Conservation (phyloP, 495 filamentous ascomycete genomes). For the Filosporella fistucella region DNA sequence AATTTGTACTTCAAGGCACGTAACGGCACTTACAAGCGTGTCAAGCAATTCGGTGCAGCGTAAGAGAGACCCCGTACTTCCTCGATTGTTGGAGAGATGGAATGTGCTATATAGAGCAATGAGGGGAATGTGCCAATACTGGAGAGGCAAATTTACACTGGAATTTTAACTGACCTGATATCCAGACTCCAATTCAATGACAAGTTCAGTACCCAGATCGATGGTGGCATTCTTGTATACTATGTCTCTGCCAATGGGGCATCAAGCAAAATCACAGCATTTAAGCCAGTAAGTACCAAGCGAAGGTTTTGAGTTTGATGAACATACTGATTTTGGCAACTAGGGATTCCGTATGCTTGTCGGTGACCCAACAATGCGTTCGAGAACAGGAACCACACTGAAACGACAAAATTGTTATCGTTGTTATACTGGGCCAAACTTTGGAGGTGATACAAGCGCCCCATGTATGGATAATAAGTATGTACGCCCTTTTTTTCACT, state of each 20-base stretch:
- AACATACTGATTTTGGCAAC: constrained; percentile 10
- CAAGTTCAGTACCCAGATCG: constrained; percentile 40
- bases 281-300: constrained; percentile 40
- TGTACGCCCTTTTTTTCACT: constrained; percentile 20
- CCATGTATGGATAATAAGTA: constrained; percentile 37
- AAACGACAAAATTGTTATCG: constrained; percentile 34
- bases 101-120: background rate
- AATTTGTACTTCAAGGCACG: constrained; percentile 54
- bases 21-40: constrained; percentile 62
- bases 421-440: constrained; percentile 47
- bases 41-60: constrained; percentile 53
- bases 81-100: constrained; percentile 13
- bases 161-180: too few species aligned
- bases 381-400: constrained; percentile 19
- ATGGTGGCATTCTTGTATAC: constrained; percentile 47
- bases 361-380: constrained; percentile 29
- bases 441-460: constrained; percentile 38
- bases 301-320: constrained; percentile 29
- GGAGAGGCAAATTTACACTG: too few species aligned
- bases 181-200: constrained; percentile 38
- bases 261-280: constrained; percentile 46
- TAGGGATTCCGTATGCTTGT: constrained; percentile 41
- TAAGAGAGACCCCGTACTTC: constrained; percentile 43
- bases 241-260: constrained; percentile 49
- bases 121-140: too few species aligned